phyloP scores from a whole-genome alignment of 352 stramenopile genomes.

The Bremia lactucae region DNA sequence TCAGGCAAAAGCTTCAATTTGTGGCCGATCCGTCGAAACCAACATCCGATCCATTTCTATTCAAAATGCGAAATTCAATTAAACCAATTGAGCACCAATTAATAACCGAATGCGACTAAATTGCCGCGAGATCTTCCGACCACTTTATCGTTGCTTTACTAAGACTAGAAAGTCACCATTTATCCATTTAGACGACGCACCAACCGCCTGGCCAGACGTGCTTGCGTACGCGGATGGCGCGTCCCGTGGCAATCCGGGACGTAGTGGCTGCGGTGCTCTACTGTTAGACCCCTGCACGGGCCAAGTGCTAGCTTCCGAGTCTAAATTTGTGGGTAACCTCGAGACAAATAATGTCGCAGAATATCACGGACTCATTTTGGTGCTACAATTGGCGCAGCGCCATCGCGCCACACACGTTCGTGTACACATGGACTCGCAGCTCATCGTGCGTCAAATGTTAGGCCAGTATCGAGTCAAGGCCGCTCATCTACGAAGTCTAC shows the following conservation, averaged over 20 bases:
- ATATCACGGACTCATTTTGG: constrained; percentile 54
- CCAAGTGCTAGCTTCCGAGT: constrained; percentile 29
- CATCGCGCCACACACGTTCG: constrained; percentile 25
- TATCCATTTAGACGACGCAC: no score
- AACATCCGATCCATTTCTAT: no score
- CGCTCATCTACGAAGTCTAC: constrained; percentile 33
- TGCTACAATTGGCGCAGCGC: constrained; percentile 38
- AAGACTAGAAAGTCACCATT: no score
- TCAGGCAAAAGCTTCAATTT: constrained; percentile 2
- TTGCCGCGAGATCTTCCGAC: no score
- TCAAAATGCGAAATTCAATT: no score
- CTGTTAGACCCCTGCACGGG: constrained; percentile 30
- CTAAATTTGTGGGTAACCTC: constrained; percentile 40
- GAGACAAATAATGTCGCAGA: constrained; percentile 71
- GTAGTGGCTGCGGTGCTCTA: constrained; percentile 48
- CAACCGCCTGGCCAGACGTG: constrained; percentile 3
- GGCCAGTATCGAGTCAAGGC: constrained; percentile 64
- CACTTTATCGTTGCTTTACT: no score
- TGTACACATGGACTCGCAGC: constrained; percentile 72
- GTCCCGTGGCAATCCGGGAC: constrained; percentile 59
- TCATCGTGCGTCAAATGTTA: constrained; percentile 68
- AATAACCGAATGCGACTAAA: no score
- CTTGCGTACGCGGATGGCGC: constrained; percentile 54
- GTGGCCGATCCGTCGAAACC: no score
- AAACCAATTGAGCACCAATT: no score